phyloP scores from a whole-genome alignment of 2,329 filamentous ascomycete species.

The Purpureocillium takamizusanense region DNA sequence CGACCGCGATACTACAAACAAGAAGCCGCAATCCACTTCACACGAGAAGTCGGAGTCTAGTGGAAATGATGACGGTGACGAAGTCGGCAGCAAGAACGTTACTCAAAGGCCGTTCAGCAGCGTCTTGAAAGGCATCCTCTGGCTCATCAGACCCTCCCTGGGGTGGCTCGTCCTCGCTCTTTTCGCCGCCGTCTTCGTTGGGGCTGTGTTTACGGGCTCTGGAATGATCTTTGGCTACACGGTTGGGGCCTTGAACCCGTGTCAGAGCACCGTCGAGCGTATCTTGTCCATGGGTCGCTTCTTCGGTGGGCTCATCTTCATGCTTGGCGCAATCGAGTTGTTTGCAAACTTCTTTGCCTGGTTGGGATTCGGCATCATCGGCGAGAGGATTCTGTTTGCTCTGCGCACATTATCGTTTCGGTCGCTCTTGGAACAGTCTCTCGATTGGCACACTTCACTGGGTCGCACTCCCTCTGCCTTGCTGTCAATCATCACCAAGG shows the following conservation, averaged over 20 bases:
- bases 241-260: conserved; percentile 29
- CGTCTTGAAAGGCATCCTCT: neutral
- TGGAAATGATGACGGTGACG: no score
- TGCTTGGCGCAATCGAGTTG: conserved; percentile 33
- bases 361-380: conserved; percentile 29
- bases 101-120: neutral
- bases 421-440: conserved; percentile 51
- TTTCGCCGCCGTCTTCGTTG: conserved; percentile 35
- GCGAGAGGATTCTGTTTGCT: conserved; percentile 51
- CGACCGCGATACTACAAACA: conserved; percentile 5
- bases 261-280: conserved; percentile 17
- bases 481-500: conserved; percentile 49
- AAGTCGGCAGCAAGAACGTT: no score
- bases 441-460: conserved; percentile 58
- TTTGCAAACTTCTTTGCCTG: conserved; percentile 44
- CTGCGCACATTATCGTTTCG: conserved; percentile 51
- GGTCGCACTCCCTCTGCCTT: conserved; percentile 50
- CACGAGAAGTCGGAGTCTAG: no score
- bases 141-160: conserved; percentile 5
- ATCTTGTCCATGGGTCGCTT: conserved; percentile 25
- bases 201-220: conserved; percentile 37
- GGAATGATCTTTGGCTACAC: conserved; percentile 33
- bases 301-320: conserved; percentile 30
- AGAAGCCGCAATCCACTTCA: conserved; percentile 1
- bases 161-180: conserved; percentile 16